Evolutionary conservation across 495 filamentous ascomycete genomes (phyloP).

Genomic region (Aspergillus haitiensis): DNA sequence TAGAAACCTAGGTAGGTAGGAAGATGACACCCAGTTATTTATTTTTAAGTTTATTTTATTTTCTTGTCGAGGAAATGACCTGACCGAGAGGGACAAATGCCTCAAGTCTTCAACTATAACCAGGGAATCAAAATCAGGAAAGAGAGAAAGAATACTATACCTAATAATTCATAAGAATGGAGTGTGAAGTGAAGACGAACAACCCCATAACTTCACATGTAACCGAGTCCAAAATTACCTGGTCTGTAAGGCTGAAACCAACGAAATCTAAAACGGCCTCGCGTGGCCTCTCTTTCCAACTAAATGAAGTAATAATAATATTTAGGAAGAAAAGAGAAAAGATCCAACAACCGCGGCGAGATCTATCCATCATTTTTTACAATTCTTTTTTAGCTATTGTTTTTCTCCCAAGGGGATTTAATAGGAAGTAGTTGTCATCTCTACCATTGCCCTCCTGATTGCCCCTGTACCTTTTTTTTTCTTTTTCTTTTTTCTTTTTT

Average conservation of each 20-base stretch:
- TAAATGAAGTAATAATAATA: too few relatives aligned
- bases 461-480: not conserved
- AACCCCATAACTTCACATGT: conserved; percentile 2
- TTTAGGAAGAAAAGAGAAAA: not conserved
- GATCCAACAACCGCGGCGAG: not conserved
- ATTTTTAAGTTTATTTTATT: too few relatives aligned
- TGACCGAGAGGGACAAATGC: not conserved
- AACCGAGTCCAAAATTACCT: conserved; percentile 7
- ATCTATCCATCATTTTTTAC: not conserved
- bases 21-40: too few relatives aligned
- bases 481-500: not conserved
- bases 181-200: not conserved
- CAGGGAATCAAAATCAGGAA: too few relatives aligned
- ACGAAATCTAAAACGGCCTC: not conserved
- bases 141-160: too few relatives aligned
- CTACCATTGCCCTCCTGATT: not conserved
- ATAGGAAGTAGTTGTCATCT: not conserved
- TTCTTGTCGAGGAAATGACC: too few relatives aligned
- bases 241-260: conserved; percentile 5
- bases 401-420: not conserved
- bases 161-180: not conserved
- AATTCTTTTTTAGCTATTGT: too few relatives aligned
- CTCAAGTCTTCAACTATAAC: not conserved
- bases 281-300: not conserved
- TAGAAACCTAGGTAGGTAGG: not conserved